Conservation (phyloP, 257 asterid species). For the Solanum commersonii region DNA sequence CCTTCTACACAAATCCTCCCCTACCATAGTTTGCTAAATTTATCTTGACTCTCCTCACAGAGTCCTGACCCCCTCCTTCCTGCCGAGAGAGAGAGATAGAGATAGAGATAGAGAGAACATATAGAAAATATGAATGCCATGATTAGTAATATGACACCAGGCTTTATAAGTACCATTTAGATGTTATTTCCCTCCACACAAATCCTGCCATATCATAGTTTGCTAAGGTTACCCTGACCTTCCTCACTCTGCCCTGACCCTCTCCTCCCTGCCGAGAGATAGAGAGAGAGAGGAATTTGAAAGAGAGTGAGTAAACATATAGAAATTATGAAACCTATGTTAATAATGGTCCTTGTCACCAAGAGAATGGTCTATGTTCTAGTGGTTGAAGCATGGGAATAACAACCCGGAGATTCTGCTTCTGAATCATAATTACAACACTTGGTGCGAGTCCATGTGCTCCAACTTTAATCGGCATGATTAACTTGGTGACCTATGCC, state of each 20-base stretch:
- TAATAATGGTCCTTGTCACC: neutral
- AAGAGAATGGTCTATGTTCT: neutral
- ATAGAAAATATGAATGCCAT: neutral
- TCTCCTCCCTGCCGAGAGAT: neutral
- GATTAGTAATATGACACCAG: neutral
- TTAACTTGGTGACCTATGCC: neutral
- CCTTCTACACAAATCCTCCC: neutral
- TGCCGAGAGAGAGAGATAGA: neutral
- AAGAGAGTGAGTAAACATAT: neutral
- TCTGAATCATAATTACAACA: neutral
- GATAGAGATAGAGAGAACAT: neutral
- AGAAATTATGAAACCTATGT: neutral
- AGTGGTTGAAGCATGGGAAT: neutral
- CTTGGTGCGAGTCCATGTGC: neutral
- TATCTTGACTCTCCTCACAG: neutral
- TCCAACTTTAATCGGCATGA: neutral
- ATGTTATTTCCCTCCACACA: neutral
- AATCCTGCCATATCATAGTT: neutral
- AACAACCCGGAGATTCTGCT: neutral
- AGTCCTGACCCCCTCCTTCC: neutral
- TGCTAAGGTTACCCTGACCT: neutral
- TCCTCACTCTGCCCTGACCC: neutral
- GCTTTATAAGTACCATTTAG: neutral
- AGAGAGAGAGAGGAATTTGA: neutral
- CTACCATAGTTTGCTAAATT: neutral